Evolutionary conservation across 2,329 filamentous ascomycete genomes (phyloP).

Genomic region (Penicillium sp.): DNA sequence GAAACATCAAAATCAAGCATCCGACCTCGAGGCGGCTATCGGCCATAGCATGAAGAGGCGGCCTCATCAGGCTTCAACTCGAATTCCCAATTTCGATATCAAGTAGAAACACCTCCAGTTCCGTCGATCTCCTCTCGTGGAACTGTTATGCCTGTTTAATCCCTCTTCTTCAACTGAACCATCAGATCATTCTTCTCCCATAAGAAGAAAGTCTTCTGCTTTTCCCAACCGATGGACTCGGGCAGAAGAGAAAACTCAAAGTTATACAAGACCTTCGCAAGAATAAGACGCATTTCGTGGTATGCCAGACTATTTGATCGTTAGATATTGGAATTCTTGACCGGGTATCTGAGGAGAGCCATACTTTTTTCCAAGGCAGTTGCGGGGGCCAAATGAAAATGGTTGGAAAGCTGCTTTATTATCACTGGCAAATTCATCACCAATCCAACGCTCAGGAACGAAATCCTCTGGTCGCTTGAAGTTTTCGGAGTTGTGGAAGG

Average conservation of each 20-base stretch:
- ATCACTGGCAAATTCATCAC: conserved; percentile 41
- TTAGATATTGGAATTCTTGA: neutral
- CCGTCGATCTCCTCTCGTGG: neutral
- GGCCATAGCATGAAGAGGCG: too few species aligned
- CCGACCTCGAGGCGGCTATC: too few species aligned
- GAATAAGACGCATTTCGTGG: conserved; percentile 18
- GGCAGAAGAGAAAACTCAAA: conserved; percentile 16
- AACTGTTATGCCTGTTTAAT: neutral
- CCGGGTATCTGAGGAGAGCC: neutral
- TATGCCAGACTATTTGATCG: conserved; percentile 12
- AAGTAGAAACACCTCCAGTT: neutral
- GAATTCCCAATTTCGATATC: neutral
- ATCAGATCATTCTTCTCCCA: conserved; percentile 13
- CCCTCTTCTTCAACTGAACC: conserved; percentile 7
- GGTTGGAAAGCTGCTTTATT: conserved; percentile 48
- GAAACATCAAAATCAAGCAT: too few species aligned
- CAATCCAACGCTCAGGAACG: conserved; percentile 32
- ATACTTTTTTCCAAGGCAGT: conserved; percentile 45
- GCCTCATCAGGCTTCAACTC: too few species aligned
- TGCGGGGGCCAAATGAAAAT: conserved; percentile 51
- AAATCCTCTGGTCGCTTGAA: conserved; percentile 26
- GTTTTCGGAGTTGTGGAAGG: conserved; percentile 21
- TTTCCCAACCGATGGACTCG: conserved; percentile 8
- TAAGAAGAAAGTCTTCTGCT: conserved; percentile 7
- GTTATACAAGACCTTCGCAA: conserved; percentile 16